Base-by-base conservation (phyloP, 257 asterid genomes). In the Solanum bulbocastanum region DNA sequence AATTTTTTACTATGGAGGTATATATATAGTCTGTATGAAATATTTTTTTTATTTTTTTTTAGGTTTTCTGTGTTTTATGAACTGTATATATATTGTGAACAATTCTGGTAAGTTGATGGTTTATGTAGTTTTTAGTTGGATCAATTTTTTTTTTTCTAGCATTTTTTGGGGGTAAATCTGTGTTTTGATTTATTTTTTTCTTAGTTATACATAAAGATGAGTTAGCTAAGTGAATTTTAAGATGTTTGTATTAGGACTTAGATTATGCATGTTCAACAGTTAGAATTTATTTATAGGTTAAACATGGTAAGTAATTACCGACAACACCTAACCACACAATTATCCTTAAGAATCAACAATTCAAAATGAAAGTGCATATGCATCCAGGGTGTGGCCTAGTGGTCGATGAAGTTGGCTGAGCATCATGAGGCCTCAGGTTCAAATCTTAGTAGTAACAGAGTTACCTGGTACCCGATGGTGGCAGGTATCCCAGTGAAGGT, bases 1-100 rank as follows among this genome's bases (percentile, higher is more conserved):
- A 76, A 87, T 89, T 90, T 89, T 92, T 94, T 6, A 60, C 88
- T 74, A 12, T 88, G 84, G 74, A 86, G 88, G 88, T 86, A 46
- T 33, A 68, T 1, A 42, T 40, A 42, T 10, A 44, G 7, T 32
- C 36, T 71, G 83, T 93, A 90, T 93, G 78, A 86, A 83, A 15
- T 6, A 49, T 13, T 74, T 62, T n/a, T 9, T 49, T 52, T 46
- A 60, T 6, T 39, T 75, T 62, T 16, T 6, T 46, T 69, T 56
- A 86, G 16, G 83, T 60, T 71, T n/a, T 69, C 52, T 15, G 3
- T 32, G 1, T 35, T 86, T 42, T 58, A 37, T 83, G 5, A 27
- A 13, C 60, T 83, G 73, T 11, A 83, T 5, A 20, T 4, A 22
- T 56, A 8, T 32, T 83, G 14, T 73, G 76, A 27, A 62, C 66